Conservation (phyloP, 495 filamentous ascomycete species). For the Aspergillus steynii region DNA sequence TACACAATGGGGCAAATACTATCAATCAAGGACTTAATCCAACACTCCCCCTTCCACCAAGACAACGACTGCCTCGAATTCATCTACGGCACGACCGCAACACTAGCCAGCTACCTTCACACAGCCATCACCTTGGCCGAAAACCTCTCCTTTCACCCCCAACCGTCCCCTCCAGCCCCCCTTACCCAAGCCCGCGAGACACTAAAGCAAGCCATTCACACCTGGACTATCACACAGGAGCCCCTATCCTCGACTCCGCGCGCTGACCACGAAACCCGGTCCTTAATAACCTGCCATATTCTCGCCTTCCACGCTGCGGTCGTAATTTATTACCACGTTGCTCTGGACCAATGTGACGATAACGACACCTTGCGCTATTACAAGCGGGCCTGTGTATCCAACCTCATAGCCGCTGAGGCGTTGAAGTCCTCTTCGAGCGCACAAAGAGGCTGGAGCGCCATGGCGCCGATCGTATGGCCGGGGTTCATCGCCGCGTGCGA, state of each 20-base stretch:
- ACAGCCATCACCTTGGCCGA: conserved; percentile 2
- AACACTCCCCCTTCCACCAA: neutral
- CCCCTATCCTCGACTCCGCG: conserved; percentile 3
- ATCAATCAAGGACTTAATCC: neutral
- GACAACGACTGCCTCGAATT: conserved; percentile 3
- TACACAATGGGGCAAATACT: neutral
- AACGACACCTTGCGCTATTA: neutral
- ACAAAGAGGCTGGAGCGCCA: conserved; percentile 3
- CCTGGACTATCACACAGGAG: conserved; percentile 7
- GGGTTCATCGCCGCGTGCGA: conserved; percentile 13
- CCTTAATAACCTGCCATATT: conserved; percentile 11
- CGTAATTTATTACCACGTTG: conserved; percentile 9
- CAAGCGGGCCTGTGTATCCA: conserved; percentile 8
- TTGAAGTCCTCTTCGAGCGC: neutral
- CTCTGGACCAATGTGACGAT: neutral
- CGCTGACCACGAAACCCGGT: conserved; percentile 6
- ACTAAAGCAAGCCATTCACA: neutral
- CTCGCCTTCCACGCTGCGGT: conserved; percentile 11
- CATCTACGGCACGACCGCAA: conserved; percentile 10
- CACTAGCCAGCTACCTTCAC: conserved; percentile 8
- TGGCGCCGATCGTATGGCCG: conserved; percentile 13
- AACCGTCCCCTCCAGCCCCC: neutral
- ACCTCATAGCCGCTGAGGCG: conserved; percentile 9
- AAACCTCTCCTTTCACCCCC: neutral
- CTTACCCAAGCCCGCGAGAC: neutral